Conservation (phyloP, 495 filamentous ascomycete genomes). For the Penicillium steckii region DNA sequence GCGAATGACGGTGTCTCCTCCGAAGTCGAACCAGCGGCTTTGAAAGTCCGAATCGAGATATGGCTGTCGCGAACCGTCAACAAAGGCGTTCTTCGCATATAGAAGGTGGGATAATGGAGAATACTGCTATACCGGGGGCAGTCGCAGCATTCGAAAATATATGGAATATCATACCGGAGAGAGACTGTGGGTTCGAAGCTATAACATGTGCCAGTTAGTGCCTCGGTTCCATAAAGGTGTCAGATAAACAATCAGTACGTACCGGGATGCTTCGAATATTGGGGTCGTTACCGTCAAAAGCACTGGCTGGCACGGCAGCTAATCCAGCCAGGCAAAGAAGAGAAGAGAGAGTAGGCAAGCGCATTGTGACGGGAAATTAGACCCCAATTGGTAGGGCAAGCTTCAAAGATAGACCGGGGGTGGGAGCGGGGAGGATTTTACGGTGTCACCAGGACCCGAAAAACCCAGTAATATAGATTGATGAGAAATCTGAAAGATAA, state of each 20-base stretch:
- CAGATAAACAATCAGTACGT: constrained; percentile 14
- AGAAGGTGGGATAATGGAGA: background rate
- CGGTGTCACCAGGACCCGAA: constrained; percentile 34
- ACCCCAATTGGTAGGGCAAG: constrained; percentile 20
- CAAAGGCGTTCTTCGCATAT: constrained; percentile 3
- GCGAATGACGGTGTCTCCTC: constrained; percentile 89
- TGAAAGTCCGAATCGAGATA: constrained; percentile 98
- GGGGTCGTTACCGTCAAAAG: constrained; percentile 34
- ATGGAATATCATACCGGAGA: constrained; percentile 40
- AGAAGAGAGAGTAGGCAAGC: constrained; percentile 39
- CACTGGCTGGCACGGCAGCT: constrained; percentile 30
- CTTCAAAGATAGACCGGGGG: constrained; percentile 29
- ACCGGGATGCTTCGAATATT: constrained; percentile 60
- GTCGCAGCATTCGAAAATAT: background rate
- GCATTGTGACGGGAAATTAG: constrained; percentile 30
- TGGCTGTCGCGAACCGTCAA: constrained; percentile 58
- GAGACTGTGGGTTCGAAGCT: constrained; percentile 80
- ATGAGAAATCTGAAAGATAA: constrained; percentile 10
- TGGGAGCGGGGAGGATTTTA: constrained; percentile 13
- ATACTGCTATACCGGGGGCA: background rate
- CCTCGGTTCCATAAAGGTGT: constrained; percentile 11
- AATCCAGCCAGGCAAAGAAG: constrained; percentile 40
- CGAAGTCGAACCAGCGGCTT: constrained; percentile 99
- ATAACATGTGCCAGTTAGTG: constrained; percentile 20
- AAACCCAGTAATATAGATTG: constrained; percentile 12